phyloP scores from a whole-genome alignment of 495 filamentous ascomycete species.

The Penicillium maclennaniae region DNA sequence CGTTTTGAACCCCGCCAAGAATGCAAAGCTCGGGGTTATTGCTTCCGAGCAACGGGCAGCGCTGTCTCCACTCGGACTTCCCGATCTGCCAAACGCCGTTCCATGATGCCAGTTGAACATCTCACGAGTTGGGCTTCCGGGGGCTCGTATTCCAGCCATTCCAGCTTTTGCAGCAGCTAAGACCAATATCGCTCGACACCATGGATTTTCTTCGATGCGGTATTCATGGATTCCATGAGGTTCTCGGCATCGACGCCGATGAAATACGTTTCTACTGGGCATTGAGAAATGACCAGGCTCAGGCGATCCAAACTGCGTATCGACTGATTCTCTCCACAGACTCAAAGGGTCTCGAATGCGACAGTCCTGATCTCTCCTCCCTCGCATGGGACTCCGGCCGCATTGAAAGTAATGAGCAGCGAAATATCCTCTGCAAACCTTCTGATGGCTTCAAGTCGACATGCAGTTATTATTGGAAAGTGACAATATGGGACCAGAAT shows the following conservation, averaged over 20 bases:
- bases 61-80: too few relatives aligned
- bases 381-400: slow-evolving; percentile 24
- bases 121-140: too few relatives aligned
- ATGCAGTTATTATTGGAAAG: slow-evolving; percentile 22
- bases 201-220: slow-evolving; percentile 25
- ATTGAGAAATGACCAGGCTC: slow-evolving; percentile 4
- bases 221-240: slow-evolving; percentile 30
- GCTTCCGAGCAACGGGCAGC: too few relatives aligned
- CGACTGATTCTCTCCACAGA: slow-evolving; percentile 17
- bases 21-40: too few relatives aligned
- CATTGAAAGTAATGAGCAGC: slow-evolving; percentile 21
- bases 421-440: slow-evolving; percentile 27
- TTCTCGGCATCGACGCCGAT: slow-evolving; percentile 25
- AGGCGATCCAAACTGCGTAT: slow-evolving; percentile 18
- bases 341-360: neutral
- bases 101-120: too few relatives aligned
- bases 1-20: too few relatives aligned
- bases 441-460: slow-evolving; percentile 20
- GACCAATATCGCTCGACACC: neutral
- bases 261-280: slow-evolving; percentile 28
- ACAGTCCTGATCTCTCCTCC: neutral
- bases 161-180: neutral
- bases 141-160: neutral
- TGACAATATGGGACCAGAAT: neutral
- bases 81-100: too few relatives aligned